Conservation (phyloP, 768 basidiomycete genomes). For the Termitomyces sp. region DNA sequence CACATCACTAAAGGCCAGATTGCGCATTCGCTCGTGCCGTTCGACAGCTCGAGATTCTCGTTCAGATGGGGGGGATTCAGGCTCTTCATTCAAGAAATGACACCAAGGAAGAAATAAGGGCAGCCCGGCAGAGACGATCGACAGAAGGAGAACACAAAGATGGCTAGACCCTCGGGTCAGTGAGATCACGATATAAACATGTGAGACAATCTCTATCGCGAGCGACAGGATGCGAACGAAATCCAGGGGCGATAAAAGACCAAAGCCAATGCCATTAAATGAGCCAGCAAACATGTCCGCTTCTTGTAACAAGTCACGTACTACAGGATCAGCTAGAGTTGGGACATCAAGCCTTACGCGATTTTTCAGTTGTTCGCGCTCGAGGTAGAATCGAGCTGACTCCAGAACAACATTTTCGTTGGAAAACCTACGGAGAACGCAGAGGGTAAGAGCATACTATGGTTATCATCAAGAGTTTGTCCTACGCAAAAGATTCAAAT, state of each 20-base stretch:
- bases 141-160: slow-evolving; percentile 51
- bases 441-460: slow-evolving; percentile 12
- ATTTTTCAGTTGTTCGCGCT: slow-evolving; percentile 74
- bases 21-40: slow-evolving; percentile 70
- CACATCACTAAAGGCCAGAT: slow-evolving; percentile 65
- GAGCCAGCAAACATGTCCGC: slow-evolving; percentile 82
- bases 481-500: slow-evolving; percentile 73
- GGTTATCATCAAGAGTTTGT: slow-evolving; percentile 13
- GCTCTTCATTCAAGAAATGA: slow-evolving; percentile 31
- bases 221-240: slow-evolving; percentile 70
- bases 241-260: slow-evolving; percentile 75
- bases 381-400: slow-evolving; percentile 68
- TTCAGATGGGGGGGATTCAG: slow-evolving; percentile 40
- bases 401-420: slow-evolving; percentile 73
- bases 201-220: slow-evolving; percentile 65
- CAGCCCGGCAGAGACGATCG: slow-evolving; percentile 53
- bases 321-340: slow-evolving; percentile 64
- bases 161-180: slow-evolving; percentile 54
- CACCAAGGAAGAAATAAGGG: slow-evolving; percentile 55
- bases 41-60: slow-evolving; percentile 61
- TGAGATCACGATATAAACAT: slow-evolving; percentile 61
- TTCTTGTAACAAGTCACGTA: slow-evolving; percentile 79
- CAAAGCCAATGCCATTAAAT: slow-evolving; percentile 73
- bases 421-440: slow-evolving; percentile 36
- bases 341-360: slow-evolving; percentile 75